A percentile compares a stretch with the other conserved stretches of the same genome.
These are phyloP conservation scores for Spirogloea muscicola DNA, from an alignment of 139 green algal species.

Conservation along the genomic window DNA sequence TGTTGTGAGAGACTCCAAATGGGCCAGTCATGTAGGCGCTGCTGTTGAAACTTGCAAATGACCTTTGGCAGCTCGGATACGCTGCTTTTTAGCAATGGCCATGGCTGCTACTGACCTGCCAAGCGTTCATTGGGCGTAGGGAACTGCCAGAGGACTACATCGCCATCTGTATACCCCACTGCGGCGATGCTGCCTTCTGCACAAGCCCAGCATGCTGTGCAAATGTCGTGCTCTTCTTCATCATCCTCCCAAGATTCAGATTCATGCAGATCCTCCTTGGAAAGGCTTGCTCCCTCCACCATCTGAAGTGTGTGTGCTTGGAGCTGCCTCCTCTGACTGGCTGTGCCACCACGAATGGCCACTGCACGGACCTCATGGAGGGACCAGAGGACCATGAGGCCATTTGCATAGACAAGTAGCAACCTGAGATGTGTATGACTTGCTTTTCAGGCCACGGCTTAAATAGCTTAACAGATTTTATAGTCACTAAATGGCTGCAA, in stretches of 20 bases:
- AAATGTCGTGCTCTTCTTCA: slow-evolving; percentile 10
- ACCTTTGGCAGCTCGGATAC: background rate
- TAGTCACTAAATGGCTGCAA: too few species aligned
- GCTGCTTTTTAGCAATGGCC: background rate
- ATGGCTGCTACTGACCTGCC: too few species aligned
- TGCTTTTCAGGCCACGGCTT: too few species aligned
- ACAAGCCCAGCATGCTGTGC: slow-evolving; percentile 17
- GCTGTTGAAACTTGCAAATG: background rate
- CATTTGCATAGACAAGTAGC: slow-evolving; percentile 21
- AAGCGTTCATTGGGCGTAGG: too few species aligned
- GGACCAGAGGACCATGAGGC: slow-evolving; percentile 21
- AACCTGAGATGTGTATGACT: slow-evolving; percentile 5
- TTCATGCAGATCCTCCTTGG: background rate
- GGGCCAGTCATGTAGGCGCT: background rate
- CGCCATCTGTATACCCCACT: slow-evolving; percentile 28
- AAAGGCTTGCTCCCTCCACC: background rate
- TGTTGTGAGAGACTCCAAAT: background rate
- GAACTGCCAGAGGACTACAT: slow-evolving; percentile 17
- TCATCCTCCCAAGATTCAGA: slow-evolving; percentile 8
- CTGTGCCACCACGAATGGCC: slow-evolving; percentile 19
- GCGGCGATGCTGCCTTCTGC: slow-evolving; percentile 6
- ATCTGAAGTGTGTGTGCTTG: background rate
- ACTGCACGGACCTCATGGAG: slow-evolving; percentile 10
- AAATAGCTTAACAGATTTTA: too few species aligned
- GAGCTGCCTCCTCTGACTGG: background rate